A percentile compares a stretch with the other conserved stretches of the same genome.
Conservation (phyloP, 768 basidiomycete species). For the Serendipita sp. region DNA sequence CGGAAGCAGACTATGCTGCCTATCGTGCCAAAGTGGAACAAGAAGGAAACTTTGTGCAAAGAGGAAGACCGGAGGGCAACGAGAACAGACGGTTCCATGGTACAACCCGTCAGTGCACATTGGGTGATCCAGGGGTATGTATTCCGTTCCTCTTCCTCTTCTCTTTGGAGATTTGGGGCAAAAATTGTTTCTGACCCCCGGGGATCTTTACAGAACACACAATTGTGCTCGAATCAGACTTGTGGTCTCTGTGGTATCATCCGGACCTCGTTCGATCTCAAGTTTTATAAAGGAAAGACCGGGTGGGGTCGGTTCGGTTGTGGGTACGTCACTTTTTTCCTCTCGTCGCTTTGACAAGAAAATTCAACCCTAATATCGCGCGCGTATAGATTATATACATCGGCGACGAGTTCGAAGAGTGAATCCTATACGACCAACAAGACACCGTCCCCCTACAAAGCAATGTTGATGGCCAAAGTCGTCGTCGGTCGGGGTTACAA, state of each 20-base stretch:
- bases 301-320: slow-evolving; percentile 46
- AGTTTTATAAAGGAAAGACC: slow-evolving; percentile 35
- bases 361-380: neutral
- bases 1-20: slow-evolving; percentile 38
- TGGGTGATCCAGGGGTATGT: slow-evolving; percentile 22
- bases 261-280: slow-evolving; percentile 41
- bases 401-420: slow-evolving; percentile 56
- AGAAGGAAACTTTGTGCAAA: slow-evolving; percentile 39
- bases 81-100: slow-evolving; percentile 67
- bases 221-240: slow-evolving; percentile 34
- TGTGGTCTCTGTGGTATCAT: slow-evolving; percentile 47
- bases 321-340: neutral
- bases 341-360: neutral
- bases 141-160: neutral
- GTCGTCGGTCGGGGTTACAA: neutral
- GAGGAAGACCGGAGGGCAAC: slow-evolving; percentile 45
- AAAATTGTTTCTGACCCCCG: no score
- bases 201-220: slow-evolving; percentile 34
- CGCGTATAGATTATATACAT: slow-evolving; percentile 42
- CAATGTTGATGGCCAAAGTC: neutral
- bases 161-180: no score
- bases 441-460: slow-evolving; percentile 18
- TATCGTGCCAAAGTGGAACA: slow-evolving; percentile 46
- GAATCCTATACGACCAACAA: slow-evolving; percentile 26
- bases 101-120: slow-evolving; percentile 44